Conservation (phyloP, 2,329 filamentous ascomycete species). For the Trichophyton mentagrophytes region DNA sequence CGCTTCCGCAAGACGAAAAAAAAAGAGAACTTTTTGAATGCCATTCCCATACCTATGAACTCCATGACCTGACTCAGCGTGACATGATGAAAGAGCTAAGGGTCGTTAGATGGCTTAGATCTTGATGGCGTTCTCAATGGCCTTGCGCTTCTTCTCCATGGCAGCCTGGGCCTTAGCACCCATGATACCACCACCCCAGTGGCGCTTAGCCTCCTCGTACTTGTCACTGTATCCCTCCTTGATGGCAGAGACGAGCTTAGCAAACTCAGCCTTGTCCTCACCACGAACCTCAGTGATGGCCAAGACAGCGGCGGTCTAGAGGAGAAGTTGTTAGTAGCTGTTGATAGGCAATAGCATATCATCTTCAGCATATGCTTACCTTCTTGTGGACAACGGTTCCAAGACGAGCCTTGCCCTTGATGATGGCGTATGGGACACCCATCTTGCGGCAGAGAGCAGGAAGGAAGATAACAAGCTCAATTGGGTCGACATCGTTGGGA, state of each 20-base stretch:
- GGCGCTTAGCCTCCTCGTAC: constrained; percentile 78
- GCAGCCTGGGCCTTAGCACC: constrained; percentile 75
- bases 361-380: constrained; percentile 38
- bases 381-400: constrained; percentile 99
- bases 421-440: constrained; percentile 97
- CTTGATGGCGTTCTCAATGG: constrained; percentile 88
- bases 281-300: constrained; percentile 92
- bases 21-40: not conserved
- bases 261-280: constrained; percentile 96
- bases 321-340: constrained; percentile 17
- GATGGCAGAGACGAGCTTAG: constrained; percentile 89
- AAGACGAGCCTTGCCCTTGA: constrained; percentile 99
- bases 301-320: constrained; percentile 81
- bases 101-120: constrained; percentile 51
- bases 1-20: not conserved
- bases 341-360: not conserved
- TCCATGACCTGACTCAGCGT: not conserved
- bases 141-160: constrained; percentile 83
- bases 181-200: constrained; percentile 99
- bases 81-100: not conserved
- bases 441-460: constrained; percentile 99
- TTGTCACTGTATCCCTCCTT: constrained; percentile 98
- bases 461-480: constrained; percentile 98
- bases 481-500: constrained; percentile 98
- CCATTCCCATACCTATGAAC: not conserved